Conservation (phyloP, 495 filamentous ascomycete genomes). For the Penicillium dipodomyicola region DNA sequence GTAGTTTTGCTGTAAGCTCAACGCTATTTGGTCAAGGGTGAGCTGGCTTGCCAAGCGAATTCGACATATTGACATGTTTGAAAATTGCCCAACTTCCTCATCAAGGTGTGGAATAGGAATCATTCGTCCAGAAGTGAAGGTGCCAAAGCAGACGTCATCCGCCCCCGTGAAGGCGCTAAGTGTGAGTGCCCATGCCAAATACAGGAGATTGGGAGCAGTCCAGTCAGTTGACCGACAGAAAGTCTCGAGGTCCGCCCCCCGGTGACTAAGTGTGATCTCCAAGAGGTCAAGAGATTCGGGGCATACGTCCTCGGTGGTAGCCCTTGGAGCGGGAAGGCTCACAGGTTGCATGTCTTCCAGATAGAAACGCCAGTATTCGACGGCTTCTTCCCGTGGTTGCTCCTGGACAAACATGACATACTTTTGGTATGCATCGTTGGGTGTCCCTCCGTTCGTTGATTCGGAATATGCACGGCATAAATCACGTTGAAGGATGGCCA, state of each 20-base stretch:
- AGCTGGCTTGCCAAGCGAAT: slow-evolving; percentile 22
- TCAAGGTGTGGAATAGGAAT: slow-evolving; percentile 27
- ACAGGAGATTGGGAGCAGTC: slow-evolving; percentile 29
- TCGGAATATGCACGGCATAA: background rate
- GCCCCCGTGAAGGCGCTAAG: slow-evolving; percentile 37
- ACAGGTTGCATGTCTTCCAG: slow-evolving; percentile 42
- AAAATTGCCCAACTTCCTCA: slow-evolving; percentile 36
- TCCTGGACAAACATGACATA: slow-evolving; percentile 40
- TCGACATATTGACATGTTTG: slow-evolving; percentile 39
- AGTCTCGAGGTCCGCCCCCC: slow-evolving; percentile 29
- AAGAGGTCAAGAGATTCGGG: background rate
- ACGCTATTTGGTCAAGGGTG: slow-evolving; percentile 21
- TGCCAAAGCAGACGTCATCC: background rate
- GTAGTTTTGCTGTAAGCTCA: slow-evolving; percentile 34
- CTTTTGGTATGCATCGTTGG: slow-evolving; percentile 4
- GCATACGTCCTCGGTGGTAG: background rate
- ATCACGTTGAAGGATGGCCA: background rate
- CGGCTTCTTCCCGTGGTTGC: slow-evolving; percentile 28
- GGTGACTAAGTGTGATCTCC: slow-evolving; percentile 11
- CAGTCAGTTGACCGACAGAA: slow-evolving; percentile 30
- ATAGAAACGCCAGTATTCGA: slow-evolving; percentile 45
- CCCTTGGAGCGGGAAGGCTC: slow-evolving; percentile 33
- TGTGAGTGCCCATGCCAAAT: slow-evolving; percentile 43
- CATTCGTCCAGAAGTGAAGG: slow-evolving; percentile 17
- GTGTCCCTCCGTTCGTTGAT: background rate